These are phyloP conservation scores for Penicillium sp. DNA, from an alignment of 2,329 filamentous ascomycete species.

Conservation along the genomic window DNA sequence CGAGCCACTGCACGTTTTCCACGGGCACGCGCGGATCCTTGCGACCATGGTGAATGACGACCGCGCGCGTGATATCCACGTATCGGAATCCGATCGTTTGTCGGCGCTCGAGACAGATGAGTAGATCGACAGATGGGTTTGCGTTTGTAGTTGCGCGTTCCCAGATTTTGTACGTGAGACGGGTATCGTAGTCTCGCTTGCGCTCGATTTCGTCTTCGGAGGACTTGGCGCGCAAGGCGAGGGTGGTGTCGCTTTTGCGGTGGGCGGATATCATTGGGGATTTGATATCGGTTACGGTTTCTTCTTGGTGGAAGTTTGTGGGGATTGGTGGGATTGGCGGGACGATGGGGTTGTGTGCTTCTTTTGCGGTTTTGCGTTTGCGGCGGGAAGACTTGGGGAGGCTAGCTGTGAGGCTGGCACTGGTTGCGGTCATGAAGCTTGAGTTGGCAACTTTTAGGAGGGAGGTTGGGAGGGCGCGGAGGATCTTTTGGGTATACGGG, in stretches of 20 bases:
- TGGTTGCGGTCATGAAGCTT: constrained; percentile 90
- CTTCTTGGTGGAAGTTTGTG: constrained; percentile 19
- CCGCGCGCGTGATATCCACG: constrained; percentile 86
- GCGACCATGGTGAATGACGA: constrained; percentile 92
- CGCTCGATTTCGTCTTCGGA: constrained; percentile 37
- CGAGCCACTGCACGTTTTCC: constrained; percentile 93
- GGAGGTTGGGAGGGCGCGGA: constrained; percentile 84
- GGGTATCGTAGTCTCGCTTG: constrained; percentile 67
- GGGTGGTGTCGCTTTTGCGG: constrained; percentile 24
- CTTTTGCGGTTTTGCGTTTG: constrained; percentile 58
- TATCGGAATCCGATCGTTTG: constrained; percentile 95
- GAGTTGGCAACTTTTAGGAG: constrained; percentile 94
- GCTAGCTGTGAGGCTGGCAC: constrained; percentile 78
- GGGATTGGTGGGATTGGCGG: constrained; percentile 36
- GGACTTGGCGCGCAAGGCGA: constrained; percentile 22
- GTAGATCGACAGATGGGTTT: constrained; percentile 88
- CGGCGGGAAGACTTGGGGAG: constrained; percentile 67
- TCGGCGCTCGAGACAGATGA: constrained; percentile 87
- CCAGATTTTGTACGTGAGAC: constrained; percentile 93
- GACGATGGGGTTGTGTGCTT: constrained; percentile 52
- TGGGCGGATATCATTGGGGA: constrained; percentile 16
- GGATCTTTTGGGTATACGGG: constrained; percentile 86
- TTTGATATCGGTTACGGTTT: constrained; percentile 18
- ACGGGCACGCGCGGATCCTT: constrained; percentile 89
- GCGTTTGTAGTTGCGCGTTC: constrained; percentile 85